phyloP scores from a whole-genome alignment of 2,329 filamentous ascomycete species.

The Fusarium caatingaense region DNA sequence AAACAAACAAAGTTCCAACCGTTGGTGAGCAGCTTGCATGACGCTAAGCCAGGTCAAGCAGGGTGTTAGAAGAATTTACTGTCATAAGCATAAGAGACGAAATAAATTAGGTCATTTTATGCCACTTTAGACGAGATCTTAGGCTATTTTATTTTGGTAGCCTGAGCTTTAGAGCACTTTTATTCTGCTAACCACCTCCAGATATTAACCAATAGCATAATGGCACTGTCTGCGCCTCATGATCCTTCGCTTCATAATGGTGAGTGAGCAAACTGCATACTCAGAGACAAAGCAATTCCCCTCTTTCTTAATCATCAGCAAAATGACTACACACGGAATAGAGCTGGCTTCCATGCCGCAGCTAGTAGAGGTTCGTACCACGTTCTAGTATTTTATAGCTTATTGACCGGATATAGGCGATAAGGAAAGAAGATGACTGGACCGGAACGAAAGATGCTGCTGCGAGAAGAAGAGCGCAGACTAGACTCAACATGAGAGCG shows the following conservation, averaged over 20 bases:
- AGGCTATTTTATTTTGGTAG: too few relatives aligned
- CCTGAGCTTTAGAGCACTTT: accelerated
- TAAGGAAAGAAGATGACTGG: constrained; percentile 57
- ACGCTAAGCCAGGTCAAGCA: constrained; percentile 4
- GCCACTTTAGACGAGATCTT: accelerated
- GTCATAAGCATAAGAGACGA: too few relatives aligned
- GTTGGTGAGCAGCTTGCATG: constrained; percentile 31
- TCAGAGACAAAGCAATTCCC: neutral
- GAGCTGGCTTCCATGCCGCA: constrained; percentile 22
- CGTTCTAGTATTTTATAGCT: neutral
- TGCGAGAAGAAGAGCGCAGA: constrained; percentile 56
- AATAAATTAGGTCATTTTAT: too few relatives aligned
- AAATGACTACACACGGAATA: neutral
- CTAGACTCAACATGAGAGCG: constrained; percentile 59
- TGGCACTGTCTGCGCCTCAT: constrained; percentile 12
- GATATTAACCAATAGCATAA: neutral
- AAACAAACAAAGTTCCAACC: neutral
- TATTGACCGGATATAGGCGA: constrained; percentile 48
- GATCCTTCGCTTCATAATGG: neutral
- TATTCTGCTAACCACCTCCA: neutral
- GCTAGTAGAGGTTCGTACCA: constrained; percentile 11
- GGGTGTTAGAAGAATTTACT: too few relatives aligned
- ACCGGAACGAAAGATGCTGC: constrained; percentile 57
- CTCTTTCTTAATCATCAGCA: constrained; percentile 5
- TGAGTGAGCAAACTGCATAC: constrained; percentile 51